phyloP scores from a whole-genome alignment of 2,329 filamentous ascomycete genomes.

The Fusarium sp. region DNA sequence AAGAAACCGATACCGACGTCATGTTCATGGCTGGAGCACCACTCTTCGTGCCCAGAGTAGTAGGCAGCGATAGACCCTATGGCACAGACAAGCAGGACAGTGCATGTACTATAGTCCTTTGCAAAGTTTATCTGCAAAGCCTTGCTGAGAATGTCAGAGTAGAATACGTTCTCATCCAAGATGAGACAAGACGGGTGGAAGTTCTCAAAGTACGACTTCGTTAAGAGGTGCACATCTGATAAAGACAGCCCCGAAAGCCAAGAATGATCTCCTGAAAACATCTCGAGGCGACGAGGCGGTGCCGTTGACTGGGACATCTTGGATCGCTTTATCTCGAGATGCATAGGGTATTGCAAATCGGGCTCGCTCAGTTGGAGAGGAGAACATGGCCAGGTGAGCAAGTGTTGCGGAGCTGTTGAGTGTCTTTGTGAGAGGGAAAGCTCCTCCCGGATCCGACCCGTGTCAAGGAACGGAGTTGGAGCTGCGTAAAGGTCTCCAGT shows the following conservation, averaged over 20 bases:
- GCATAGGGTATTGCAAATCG: conserved; percentile 23
- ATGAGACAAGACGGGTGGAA: conserved; percentile 28
- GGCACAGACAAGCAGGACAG: conserved; percentile 14
- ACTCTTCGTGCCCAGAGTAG: conserved; percentile 14
- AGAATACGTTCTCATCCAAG: conserved; percentile 20
- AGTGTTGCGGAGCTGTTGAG: conserved; percentile 24
- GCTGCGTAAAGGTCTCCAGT: neutral
- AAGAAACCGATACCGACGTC: conserved; percentile 20
- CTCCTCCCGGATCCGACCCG: conserved; percentile 12
- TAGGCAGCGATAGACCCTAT: conserved; percentile 13
- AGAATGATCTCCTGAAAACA: neutral
- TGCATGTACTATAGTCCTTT: conserved; percentile 1
- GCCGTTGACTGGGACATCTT: conserved; percentile 7
- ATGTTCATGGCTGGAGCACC: neutral
- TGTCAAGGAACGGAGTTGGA: neutral
- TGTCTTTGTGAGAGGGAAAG: conserved; percentile 21
- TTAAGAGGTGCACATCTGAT: conserved; percentile 13
- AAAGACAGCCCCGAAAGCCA: conserved; percentile 29
- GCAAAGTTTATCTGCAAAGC: conserved; percentile 6
- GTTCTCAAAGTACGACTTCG: conserved; percentile 24
- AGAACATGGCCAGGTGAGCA: conserved; percentile 30
- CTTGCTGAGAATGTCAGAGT: conserved; percentile 5
- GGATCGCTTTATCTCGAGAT: conserved; percentile 22
- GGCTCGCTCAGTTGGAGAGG: conserved; percentile 10
- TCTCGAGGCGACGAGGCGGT: neutral